phyloP scores from a whole-genome alignment of 208 protist species.

The Ichthyophonus hoferi region DNA sequence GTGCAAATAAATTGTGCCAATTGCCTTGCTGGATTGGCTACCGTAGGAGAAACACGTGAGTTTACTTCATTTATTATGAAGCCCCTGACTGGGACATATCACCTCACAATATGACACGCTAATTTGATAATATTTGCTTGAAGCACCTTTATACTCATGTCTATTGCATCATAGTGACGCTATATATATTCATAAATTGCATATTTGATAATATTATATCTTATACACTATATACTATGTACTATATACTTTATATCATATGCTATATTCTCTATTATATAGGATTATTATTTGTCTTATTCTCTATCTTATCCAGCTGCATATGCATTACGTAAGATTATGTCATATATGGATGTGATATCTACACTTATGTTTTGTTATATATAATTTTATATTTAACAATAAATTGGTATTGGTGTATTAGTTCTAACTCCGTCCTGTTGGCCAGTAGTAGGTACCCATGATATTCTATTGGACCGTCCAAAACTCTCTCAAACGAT shows the following conservation, averaged over 20 bases:
- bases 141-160: not conserved
- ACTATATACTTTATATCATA: too few species aligned
- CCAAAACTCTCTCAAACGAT: not conserved
- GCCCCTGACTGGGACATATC: not conserved
- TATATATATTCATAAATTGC: too few species aligned
- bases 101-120: not conserved
- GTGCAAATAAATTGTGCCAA: not conserved
- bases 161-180: not conserved
- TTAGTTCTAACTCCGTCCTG: too few species aligned
- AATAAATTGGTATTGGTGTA: too few species aligned
- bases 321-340: not conserved
- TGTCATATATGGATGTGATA: not conserved
- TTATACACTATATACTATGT: too few species aligned
- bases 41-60: not conserved
- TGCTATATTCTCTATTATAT: too few species aligned
- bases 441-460: not conserved
- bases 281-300: not conserved
- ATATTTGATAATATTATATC: too few species aligned
- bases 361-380: not conserved
- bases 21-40: not conserved
- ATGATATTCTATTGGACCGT: not conserved
- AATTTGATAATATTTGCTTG: not conserved
- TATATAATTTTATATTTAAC: too few species aligned
- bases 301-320: not conserved
- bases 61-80: too few species aligned